A percentile compares a stretch with the other conserved stretches of the same genome.
These are phyloP conservation scores for Pneumocystis oryctolagi DNA, from an alignment of 1,139 yeast genomes.

Conservation along the genomic window DNA sequence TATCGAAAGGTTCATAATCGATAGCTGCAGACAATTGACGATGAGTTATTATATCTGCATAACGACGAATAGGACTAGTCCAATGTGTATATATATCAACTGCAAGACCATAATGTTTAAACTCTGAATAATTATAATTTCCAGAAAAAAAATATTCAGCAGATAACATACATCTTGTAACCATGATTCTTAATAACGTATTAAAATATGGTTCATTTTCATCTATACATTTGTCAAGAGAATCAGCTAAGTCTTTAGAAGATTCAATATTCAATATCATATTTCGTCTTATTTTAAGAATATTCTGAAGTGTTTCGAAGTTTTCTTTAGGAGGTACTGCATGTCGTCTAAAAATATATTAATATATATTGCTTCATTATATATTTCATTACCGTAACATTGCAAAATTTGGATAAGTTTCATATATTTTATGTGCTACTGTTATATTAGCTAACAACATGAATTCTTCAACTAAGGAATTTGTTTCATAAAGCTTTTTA, in stretches of 20 bases:
- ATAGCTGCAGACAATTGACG: slow-evolving; percentile 96
- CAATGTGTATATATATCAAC: slow-evolving; percentile 96
- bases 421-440: slow-evolving; percentile 83
- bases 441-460: slow-evolving; percentile 95
- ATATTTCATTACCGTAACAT: slow-evolving; percentile 49
- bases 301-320: slow-evolving; percentile 77
- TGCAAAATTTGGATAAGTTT: slow-evolving; percentile 93
- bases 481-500: slow-evolving; percentile 74
- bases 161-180: slow-evolving; percentile 98
- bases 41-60: slow-evolving; percentile 95
- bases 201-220: slow-evolving; percentile 78
- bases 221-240: slow-evolving; percentile 77
- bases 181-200: slow-evolving; percentile 87
- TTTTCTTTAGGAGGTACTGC: slow-evolving; percentile 91
- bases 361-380: not conserved
- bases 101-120: slow-evolving; percentile 92
- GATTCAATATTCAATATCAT: slow-evolving; percentile 66
- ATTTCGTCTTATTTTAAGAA: slow-evolving; percentile 65
- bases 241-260: slow-evolving; percentile 84
- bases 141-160: slow-evolving; percentile 97
- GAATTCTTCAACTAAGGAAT: slow-evolving; percentile 92
- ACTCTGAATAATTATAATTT: slow-evolving; percentile 82
- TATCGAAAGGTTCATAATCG: slow-evolving; percentile 72
- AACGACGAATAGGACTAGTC: slow-evolving; percentile 96
- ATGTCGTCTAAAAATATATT: slow-evolving; percentile 39